Base-by-base conservation (phyloP, 129 eudicot genomes). In the Kitagawia praeruptora region DNA sequence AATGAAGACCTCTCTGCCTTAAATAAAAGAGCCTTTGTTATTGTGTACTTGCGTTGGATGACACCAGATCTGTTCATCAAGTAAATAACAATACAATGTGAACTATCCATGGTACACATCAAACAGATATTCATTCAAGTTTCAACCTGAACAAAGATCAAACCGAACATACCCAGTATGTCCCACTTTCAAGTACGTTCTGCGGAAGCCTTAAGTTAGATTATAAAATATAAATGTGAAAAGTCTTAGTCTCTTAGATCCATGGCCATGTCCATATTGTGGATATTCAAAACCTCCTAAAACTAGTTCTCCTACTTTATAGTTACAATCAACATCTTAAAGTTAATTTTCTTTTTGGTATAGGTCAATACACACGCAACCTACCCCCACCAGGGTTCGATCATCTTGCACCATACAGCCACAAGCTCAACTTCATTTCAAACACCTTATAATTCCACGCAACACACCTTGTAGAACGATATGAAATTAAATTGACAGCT, bases 1-100 rank as follows among this genome's bases (percentile, higher is more conserved):
- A 89, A 86, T 42, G 97, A 89, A 76, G 97, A 91, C 82, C 93
- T 89, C 70, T 89, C 97, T 53, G 97, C 97, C 85, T 86, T 91
- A 46, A 81, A 84, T 67, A 91, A 71, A 49, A 91, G 79, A 70
- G 97, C 97, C 78, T 87, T 91, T 41, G 92, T 83, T 51, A 91
- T 91, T 67, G 93, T 89, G 78, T 84, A 91, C 80, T 80, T 91
- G 41, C 97, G 82, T 48, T 87, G 89, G 42, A 87, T 87, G 28
- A 82, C 83, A 42, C 87, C 89, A 25, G 93, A 89, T 73, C 97
- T 91, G 87, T 79, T 81, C 19, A 31, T 45, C 49, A 81, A 49
- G 67, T 79, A 72, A 21, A 72, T 31, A 12, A 66, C 71, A 21
- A 23, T 13, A 34, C 54, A 77, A 39, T 76, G 54, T 76, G 16